Base-by-base conservation (phyloP, 2,329 filamentous ascomycete genomes). In the Westerdykella aurantiaca region DNA sequence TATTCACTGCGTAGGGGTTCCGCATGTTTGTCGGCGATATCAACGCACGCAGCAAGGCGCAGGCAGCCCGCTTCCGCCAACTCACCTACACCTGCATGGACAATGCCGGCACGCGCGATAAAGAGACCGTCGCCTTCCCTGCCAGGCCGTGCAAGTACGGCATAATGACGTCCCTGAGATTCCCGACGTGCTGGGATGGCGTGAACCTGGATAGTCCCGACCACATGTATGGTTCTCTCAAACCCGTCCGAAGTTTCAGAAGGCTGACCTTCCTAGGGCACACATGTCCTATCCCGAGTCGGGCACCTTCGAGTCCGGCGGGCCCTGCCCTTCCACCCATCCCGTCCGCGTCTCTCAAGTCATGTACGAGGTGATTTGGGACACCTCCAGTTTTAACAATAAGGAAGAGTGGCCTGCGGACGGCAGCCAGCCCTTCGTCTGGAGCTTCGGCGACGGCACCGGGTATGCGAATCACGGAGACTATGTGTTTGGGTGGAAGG, bases 151-250 rank as follows among this genome's bases (percentile, higher is more conserved):
- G 77, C 39, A 21, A 22, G 13, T 46, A 46, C 22, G 48, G 50
- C 5, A 50, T 50, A 16, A 44, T 48, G 44, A 48, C 39, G 31
- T 69, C 61, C 68, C 67, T 70, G 64, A 70, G 46, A 66, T 71
- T 51, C 63, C 64, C 53, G 67, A 48, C 49, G 2, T 53, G 51
- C 33, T 53, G 51, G 51, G 47, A 53, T 42, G 51, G 51, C 3
- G 31, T 38, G 2, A 50, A 46, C 75, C 79, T 55, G 82, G 83
- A 17, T 87, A 91, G 71, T 65, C 69, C 14, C 78, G 81, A 46
- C 76, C 95, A 39, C 53, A 70, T 69, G 47, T 66, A 60, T 17
- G 69, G 69, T 48, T 68, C 69, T 4, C 72, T 70, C 56, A 44
- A 73, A 72, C 61, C 6, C 25, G 6, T 39, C 7, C 16, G 4